These are phyloP conservation scores for Oenanthe sinensis DNA, from an alignment of 129 eudicot genomes.

Conservation along the genomic window DNA sequence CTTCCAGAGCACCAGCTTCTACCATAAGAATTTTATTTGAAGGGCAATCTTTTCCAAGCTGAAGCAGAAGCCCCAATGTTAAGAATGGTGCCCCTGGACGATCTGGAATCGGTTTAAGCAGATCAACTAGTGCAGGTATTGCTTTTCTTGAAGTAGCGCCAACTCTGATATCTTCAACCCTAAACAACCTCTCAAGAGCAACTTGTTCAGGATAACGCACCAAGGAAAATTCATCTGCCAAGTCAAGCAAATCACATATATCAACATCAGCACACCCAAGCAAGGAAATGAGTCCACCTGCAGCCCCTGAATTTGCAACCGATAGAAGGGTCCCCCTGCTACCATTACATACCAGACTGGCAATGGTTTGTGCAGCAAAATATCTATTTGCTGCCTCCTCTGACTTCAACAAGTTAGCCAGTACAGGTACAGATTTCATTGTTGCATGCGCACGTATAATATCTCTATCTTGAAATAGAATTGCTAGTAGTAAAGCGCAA, in stretches of 20 bases:
- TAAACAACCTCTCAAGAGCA: constrained; percentile 86
- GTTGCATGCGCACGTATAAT: constrained; percentile 75
- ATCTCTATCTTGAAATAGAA: constrained; percentile 89
- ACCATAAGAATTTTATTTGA: constrained; percentile 92
- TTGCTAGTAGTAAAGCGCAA: constrained; percentile 67
- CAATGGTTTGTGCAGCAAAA: constrained; percentile 90
- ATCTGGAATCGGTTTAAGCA: constrained; percentile 90
- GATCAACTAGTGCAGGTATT: constrained; percentile 89
- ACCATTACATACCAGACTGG: constrained; percentile 92
- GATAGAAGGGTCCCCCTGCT: constrained; percentile 97
- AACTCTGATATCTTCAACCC: constrained; percentile 91
- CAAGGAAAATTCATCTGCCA: constrained; percentile 73
- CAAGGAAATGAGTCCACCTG: constrained; percentile 76
- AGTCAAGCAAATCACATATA: constrained; percentile 56
- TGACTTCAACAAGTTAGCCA: constrained; percentile 76
- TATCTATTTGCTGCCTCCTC: constrained; percentile 79
- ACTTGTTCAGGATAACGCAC: constrained; percentile 86
- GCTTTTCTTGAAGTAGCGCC: constrained; percentile 97
- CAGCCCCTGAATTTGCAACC: constrained; percentile 94
- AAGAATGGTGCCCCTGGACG: constrained; percentile 98
- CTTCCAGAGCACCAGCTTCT: constrained; percentile 93
- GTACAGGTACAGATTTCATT: constrained; percentile 79
- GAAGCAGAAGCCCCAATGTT: constrained; percentile 74
- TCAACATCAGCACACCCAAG: constrained; percentile 97
- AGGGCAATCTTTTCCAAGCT: constrained; percentile 74